phyloP scores from a whole-genome alignment of 2,329 filamentous ascomycete species.

The Arthrobotrys megalospora region DNA sequence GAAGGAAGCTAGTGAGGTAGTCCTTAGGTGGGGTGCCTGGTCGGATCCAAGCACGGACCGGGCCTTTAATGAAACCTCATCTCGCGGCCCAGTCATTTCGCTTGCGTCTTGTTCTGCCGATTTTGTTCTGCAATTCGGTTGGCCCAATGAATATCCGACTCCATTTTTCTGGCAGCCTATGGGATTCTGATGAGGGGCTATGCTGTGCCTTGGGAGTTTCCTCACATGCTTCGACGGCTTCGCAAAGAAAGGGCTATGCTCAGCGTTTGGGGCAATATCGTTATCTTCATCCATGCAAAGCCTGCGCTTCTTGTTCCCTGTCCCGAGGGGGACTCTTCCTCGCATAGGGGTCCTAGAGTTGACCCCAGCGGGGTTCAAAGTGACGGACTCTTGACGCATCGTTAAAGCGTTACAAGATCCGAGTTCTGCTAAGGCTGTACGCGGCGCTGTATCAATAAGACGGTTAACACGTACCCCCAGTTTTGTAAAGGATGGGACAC shows the following conservation, averaged over 20 bases:
- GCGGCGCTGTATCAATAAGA: background rate
- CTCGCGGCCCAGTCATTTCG: background rate
- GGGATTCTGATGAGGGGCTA: too few relatives aligned
- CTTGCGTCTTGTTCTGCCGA: background rate
- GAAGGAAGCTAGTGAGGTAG: slow-evolving; percentile 24
- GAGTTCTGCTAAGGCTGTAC: slow-evolving; percentile 33
- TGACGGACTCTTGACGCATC: background rate
- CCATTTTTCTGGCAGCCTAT: background rate
- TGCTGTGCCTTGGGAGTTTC: background rate
- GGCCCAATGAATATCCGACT: background rate
- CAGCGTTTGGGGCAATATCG: slow-evolving; percentile 9
- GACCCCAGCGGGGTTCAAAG: background rate
- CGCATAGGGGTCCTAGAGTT: background rate
- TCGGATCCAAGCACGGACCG: too few relatives aligned
- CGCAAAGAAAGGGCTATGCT: slow-evolving; percentile 46
- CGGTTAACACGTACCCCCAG: background rate
- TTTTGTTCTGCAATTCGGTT: background rate
- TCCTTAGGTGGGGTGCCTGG: background rate
- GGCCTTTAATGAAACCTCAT: background rate
- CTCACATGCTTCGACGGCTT: background rate
- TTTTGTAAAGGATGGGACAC: background rate
- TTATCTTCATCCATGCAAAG: slow-evolving; percentile 47
- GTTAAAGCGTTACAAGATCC: background rate
- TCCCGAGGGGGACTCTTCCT: background rate
- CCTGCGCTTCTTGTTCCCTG: slow-evolving; percentile 25